Conservation (phyloP, 495 filamentous ascomycete genomes). For the Niebla homalea region DNA sequence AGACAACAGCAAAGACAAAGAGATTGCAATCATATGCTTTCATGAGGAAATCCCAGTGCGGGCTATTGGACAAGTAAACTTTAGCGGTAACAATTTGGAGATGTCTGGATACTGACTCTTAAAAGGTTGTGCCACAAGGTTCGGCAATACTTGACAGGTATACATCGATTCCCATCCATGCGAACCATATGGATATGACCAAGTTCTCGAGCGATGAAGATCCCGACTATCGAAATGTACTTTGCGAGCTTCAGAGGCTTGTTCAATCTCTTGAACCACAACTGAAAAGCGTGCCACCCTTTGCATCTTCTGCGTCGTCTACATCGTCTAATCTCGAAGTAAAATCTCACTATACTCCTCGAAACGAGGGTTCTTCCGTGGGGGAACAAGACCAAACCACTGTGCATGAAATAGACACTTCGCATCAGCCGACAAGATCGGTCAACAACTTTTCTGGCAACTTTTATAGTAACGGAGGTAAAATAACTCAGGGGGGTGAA, state of each 20-base stretch:
- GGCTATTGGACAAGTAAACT: slow-evolving; percentile 10
- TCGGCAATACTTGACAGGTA: slow-evolving; percentile 30
- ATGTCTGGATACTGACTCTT: background rate
- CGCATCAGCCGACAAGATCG: background rate
- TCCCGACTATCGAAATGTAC: slow-evolving; percentile 15
- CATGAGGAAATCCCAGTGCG: slow-evolving; percentile 15
- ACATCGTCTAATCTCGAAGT: background rate
- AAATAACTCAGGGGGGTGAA: background rate
- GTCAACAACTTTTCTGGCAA: slow-evolving; percentile 3
- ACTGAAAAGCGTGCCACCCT: background rate
- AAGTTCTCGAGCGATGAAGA: slow-evolving; percentile 22
- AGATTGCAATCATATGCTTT: slow-evolving; percentile 7
- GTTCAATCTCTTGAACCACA: background rate
- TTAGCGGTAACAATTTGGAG: background rate
- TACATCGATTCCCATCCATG: slow-evolving; percentile 23
- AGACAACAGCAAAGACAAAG: background rate
- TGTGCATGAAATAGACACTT: background rate
- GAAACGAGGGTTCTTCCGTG: background rate
- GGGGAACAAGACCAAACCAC: background rate
- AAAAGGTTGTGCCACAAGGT: slow-evolving; percentile 24
- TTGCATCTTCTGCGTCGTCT: background rate
- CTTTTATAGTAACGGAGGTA: slow-evolving; percentile 1
- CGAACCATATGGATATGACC: slow-evolving; percentile 33
- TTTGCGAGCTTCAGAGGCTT: slow-evolving; percentile 7
- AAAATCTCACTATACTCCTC: background rate